These are phyloP conservation scores for Chalciporus sp. DNA, from an alignment of 1,284 basidiomycete species.

Conservation along the genomic window DNA sequence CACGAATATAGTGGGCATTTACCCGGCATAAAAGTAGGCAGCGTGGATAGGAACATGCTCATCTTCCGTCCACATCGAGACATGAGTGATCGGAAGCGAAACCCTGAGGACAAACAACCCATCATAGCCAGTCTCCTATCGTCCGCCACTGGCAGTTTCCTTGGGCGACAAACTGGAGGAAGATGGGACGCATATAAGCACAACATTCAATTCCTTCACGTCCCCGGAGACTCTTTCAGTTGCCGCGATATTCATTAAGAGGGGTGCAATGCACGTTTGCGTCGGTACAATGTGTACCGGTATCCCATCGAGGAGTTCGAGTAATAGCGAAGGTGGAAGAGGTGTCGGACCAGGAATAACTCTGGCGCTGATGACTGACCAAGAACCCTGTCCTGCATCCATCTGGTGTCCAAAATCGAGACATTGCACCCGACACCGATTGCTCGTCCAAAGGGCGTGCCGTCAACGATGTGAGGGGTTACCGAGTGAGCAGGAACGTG, in stretches of 20 bases:
- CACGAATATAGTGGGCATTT: slow-evolving; percentile 59
- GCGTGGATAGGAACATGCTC: slow-evolving; percentile 46
- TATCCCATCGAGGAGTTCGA: slow-evolving; percentile 38
- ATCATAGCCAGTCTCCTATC: neutral
- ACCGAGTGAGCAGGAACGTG: slow-evolving; percentile 54
- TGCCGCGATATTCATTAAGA: slow-evolving; percentile 45
- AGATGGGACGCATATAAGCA: slow-evolving; percentile 31
- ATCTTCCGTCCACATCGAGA: slow-evolving; percentile 40
- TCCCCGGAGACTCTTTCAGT: slow-evolving; percentile 30
- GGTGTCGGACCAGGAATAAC: slow-evolving; percentile 4
- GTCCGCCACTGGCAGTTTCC: slow-evolving; percentile 1
- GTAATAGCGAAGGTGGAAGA: slow-evolving; percentile 27
- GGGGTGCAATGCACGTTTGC: slow-evolving; percentile 60
- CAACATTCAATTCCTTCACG: slow-evolving; percentile 39
- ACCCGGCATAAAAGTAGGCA: slow-evolving; percentile 59
- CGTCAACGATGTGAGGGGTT: slow-evolving; percentile 64
- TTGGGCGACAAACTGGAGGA: slow-evolving; percentile 13
- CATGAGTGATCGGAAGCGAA: slow-evolving; percentile 47
- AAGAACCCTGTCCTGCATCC: slow-evolving; percentile 9
- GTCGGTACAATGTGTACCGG: slow-evolving; percentile 53
- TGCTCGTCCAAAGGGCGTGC: slow-evolving; percentile 65
- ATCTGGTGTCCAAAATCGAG: slow-evolving; percentile 25
- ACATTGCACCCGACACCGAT: slow-evolving; percentile 65
- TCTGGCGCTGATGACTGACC: slow-evolving; percentile 19
- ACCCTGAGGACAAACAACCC: slow-evolving; percentile 21